Conservation (phyloP, 1,139 yeast species). For the Kazachstania sp. region DNA sequence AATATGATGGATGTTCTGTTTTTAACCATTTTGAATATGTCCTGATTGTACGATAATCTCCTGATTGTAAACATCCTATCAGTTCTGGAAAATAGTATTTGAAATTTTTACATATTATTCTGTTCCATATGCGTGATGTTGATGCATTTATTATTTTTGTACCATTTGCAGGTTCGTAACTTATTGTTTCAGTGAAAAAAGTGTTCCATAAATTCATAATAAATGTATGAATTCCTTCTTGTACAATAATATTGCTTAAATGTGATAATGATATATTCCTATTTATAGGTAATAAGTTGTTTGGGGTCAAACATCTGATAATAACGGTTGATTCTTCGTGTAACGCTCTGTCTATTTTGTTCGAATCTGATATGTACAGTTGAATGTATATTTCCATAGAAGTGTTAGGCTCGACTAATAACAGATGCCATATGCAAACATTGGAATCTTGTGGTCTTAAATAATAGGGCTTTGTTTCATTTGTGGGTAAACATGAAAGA, state of each 20-base stretch:
- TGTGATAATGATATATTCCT: slow-evolving; percentile 23
- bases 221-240: slow-evolving; percentile 19
- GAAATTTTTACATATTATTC: slow-evolving; percentile 25
- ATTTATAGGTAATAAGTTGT: slow-evolving; percentile 21
- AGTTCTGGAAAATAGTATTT: slow-evolving; percentile 25
- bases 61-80: slow-evolving; percentile 17
- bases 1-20: not conserved
- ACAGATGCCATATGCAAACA: slow-evolving; percentile 28
- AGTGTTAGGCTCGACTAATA: slow-evolving; percentile 15
- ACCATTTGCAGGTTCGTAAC: not conserved
- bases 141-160: not conserved
- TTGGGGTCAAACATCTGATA: slow-evolving; percentile 27
- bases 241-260: slow-evolving; percentile 13
- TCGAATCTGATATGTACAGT: slow-evolving; percentile 12
- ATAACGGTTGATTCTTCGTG: slow-evolving; percentile 13
- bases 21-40: slow-evolving; percentile 7
- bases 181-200: slow-evolving; percentile 7
- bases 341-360: not conserved
- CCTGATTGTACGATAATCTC: slow-evolving; percentile 21
- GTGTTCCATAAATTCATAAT: slow-evolving; percentile 17
- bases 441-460: slow-evolving; percentile 29
- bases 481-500: slow-evolving; percentile 9
- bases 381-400: slow-evolving; percentile 21
- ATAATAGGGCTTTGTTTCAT: slow-evolving; percentile 8
- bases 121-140: slow-evolving; percentile 25